Evolutionary conservation across 139 green algal species (phyloP).

Genomic region (Parachlorella kessleri): DNA sequence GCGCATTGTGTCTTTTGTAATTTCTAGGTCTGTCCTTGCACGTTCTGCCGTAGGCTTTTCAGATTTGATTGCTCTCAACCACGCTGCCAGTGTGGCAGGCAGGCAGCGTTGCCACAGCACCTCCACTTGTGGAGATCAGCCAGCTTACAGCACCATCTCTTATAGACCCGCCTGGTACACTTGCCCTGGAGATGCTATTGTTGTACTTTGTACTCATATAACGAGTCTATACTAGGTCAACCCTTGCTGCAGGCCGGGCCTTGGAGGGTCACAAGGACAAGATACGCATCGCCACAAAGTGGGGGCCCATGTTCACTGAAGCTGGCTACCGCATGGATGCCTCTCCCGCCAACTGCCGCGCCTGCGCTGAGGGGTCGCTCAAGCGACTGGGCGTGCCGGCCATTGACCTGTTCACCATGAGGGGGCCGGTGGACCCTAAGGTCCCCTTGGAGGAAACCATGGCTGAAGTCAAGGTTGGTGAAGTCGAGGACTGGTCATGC

Average conservation of each 20-base stretch:
- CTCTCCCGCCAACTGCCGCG: conserved; percentile 4
- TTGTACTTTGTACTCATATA: no score
- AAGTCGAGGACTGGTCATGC: neutral
- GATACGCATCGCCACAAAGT: conserved; percentile 53
- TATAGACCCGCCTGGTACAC: no score
- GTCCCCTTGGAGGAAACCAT: conserved; percentile 66
- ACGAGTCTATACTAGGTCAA: no score
- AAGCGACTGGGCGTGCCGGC: conserved; percentile 45
- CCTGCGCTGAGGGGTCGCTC: conserved; percentile 48
- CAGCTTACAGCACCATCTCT: no score
- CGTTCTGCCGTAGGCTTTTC: no score
- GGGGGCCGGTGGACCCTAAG: conserved; percentile 43
- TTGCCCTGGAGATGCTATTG: no score
- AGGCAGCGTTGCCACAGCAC: no score
- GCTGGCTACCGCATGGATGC: neutral
- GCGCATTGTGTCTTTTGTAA: no score
- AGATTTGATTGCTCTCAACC: no score
- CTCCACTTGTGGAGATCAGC: no score
- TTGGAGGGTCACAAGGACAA: conserved; percentile 20
- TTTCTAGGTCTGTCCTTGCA: no score
- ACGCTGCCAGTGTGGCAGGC: no score
- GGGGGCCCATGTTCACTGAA: conserved; percentile 34
- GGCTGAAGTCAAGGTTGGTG: conserved; percentile 50
- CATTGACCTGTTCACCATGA: conserved; percentile 58
- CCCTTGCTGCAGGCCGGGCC: conserved; percentile 9